phyloP scores from a whole-genome alignment of 306 rosid species.

The Cucumis sativus region Cucumber_9930_V3 NC_026660.2:23857501-23858000 shows the following conservation, averaged over 20 bases:
- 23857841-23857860: slow-evolving; percentile 30
- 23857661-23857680: slow-evolving; percentile 81
- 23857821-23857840: neutral
- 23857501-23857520: slow-evolving; percentile 59
- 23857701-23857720: slow-evolving; percentile 61
- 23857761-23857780: too few relatives aligned
- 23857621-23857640: slow-evolving; percentile 44
- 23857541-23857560: slow-evolving; percentile 71
- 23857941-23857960: slow-evolving; percentile 61
- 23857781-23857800: too few relatives aligned
- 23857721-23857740: slow-evolving; percentile 43
- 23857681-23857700: slow-evolving; percentile 85
- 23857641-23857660: slow-evolving; percentile 74
- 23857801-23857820: too few relatives aligned
- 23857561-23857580: slow-evolving; percentile 63
- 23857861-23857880: slow-evolving; percentile 65
- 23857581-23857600: slow-evolving; percentile 71
- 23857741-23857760: neutral
- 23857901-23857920: slow-evolving; percentile 51
- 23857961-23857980: slow-evolving; percentile 63
- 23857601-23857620: slow-evolving; percentile 66
- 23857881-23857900: slow-evolving; percentile 72
- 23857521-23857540: slow-evolving; percentile 74
- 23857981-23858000: slow-evolving; percentile 76
- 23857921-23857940: slow-evolving; percentile 66